Conservation (phyloP, 768 basidiomycete species). For the Grammothele lineata region DNA sequence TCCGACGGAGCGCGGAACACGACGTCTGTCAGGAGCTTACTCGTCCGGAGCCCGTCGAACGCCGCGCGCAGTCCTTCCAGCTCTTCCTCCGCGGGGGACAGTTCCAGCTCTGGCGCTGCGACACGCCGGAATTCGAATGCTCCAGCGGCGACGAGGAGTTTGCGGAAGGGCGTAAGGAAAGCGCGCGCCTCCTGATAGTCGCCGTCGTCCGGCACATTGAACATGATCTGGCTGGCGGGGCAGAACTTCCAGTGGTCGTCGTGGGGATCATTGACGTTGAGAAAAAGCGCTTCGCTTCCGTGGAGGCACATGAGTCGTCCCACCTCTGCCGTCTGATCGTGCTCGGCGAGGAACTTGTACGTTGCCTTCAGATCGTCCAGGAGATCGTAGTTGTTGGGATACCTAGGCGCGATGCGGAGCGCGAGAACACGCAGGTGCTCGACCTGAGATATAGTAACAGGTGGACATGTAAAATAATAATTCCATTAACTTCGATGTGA, state of each 20-base stretch:
- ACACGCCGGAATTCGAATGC: conserved; percentile 10
- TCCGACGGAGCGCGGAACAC: conserved; percentile 19
- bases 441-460: conserved; percentile 27
- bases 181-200: conserved; percentile 21
- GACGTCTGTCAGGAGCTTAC: conserved; percentile 33
- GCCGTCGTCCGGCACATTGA: conserved; percentile 30
- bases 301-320: conserved; percentile 17
- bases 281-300: conserved; percentile 32
- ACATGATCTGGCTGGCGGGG: conserved; percentile 34
- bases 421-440: conserved; percentile 36
- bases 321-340: conserved; percentile 16
- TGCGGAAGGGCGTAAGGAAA: conserved; percentile 20
- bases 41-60: conserved; percentile 33
- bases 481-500: background rate
- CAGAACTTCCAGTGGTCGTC: conserved; percentile 37
- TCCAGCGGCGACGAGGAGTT: conserved; percentile 11
- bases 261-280: conserved; percentile 42
- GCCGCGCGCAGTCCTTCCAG: conserved; percentile 18
- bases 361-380: conserved; percentile 37
- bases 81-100: conserved; percentile 4
- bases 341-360: conserved; percentile 39
- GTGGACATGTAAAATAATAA: background rate
- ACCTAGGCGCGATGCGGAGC: conserved; percentile 22
- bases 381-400: conserved; percentile 25
- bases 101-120: conserved; percentile 17